phyloP scores from a whole-genome alignment of 371 early-diverging fungal genomes.

The Mortierella sp. region DNA sequence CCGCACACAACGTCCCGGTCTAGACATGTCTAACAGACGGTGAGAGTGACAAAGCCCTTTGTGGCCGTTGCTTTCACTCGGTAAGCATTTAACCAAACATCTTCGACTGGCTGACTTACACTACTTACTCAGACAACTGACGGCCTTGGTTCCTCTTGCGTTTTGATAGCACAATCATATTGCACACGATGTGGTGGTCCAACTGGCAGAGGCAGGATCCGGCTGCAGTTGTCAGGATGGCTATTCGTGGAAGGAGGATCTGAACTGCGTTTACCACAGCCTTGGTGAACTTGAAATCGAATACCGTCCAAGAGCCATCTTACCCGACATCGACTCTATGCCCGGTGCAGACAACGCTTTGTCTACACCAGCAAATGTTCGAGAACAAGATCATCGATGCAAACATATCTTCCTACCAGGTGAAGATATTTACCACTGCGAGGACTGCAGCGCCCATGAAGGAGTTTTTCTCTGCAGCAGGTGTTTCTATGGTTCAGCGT shows the following conservation, averaged over 20 bases:
- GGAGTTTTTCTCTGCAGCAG: constrained; percentile 43
- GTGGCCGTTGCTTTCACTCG: constrained; percentile 48
- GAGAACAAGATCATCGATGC: constrained; percentile 16
- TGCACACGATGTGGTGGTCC: constrained; percentile 31
- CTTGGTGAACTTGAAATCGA: constrained; percentile 13
- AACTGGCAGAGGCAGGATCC: constrained; percentile 21
- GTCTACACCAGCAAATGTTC: not conserved
- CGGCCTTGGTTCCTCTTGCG: not conserved
- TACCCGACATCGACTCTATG: not conserved
- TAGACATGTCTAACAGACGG: constrained; percentile 23
- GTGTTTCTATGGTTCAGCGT: constrained; percentile 42
- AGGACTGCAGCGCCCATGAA: constrained; percentile 46
- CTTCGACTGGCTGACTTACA: not conserved
- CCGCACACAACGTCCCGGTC: not conserved
- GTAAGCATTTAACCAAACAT: constrained; percentile 16
- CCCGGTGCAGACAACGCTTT: not conserved
- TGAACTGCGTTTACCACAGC: constrained; percentile 29
- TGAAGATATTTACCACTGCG: constrained; percentile 52
- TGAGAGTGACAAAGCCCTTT: constrained; percentile 14
- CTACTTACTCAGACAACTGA: not conserved
- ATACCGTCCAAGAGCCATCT: constrained; percentile 18
- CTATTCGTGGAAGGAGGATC: constrained; percentile 31
- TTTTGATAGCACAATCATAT: constrained; percentile 38
- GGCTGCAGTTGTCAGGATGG: constrained; percentile 35
- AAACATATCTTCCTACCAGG: constrained; percentile 39